Percentiles rank a stretch among this genome's conserved stretches.
phyloP scores from a whole-genome alignment of 805 yeast species.

The Saccharomycopsis sp. region DNA sequence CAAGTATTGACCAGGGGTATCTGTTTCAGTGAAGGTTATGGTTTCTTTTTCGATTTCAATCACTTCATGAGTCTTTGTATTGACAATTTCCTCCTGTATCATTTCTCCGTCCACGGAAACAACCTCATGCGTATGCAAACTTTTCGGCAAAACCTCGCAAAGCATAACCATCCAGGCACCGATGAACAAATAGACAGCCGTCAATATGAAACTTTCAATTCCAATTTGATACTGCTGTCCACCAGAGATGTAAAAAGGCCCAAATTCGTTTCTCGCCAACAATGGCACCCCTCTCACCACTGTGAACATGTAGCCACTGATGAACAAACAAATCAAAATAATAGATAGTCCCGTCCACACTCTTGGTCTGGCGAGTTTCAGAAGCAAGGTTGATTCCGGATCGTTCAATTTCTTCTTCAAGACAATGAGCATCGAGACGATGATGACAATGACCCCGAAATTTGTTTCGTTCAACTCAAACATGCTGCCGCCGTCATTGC shows the following conservation, averaged over 20 bases:
- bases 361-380: conserved; percentile 19
- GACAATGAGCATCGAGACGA: conserved; percentile 8
- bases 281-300: conserved; percentile 55
- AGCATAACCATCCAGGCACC: conserved; percentile 35
- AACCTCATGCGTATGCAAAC: no score
- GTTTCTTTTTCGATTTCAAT: conserved; percentile 7
- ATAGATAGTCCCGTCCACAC: conserved; percentile 31
- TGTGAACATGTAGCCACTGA: conserved; percentile 60
- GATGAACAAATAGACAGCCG: conserved; percentile 40
- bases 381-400: conserved; percentile 4
- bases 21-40: not conserved
- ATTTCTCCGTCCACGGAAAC: not conserved
- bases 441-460: conserved; percentile 8
- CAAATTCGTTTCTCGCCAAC: conserved; percentile 42
- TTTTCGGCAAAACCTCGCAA: conserved; percentile 24
- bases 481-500: not conserved
- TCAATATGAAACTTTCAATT: conserved; percentile 48
- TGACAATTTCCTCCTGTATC: not conserved
- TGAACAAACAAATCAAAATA: conserved; percentile 34
- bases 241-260: conserved; percentile 49
- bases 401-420: conserved; percentile 11
- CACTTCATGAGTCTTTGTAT: not conserved
- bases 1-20: not conserved
- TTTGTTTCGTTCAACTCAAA: conserved; percentile 12
- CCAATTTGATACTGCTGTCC: conserved; percentile 67